A percentile compares a stretch with the other conserved stretches of the same genome.
Evolutionary conservation across 768 basidiomycete species (phyloP).

Genomic region (Galerina marginata): DNA sequence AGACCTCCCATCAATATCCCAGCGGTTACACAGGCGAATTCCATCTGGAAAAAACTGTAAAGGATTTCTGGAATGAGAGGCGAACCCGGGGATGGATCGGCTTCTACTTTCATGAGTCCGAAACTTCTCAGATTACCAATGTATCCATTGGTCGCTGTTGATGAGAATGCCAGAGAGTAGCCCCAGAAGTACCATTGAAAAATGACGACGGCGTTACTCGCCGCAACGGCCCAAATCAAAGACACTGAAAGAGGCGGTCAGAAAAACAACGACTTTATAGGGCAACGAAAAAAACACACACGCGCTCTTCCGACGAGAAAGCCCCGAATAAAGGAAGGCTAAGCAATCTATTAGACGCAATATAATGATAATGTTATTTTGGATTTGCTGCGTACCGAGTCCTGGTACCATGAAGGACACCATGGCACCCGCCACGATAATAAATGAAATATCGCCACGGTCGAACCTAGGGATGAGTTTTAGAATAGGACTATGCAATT

Average conservation of each 20-base stretch:
- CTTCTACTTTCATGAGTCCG: conserved; percentile 75
- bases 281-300: conserved; percentile 33
- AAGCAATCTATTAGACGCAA: conserved; percentile 7
- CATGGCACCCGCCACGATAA: conserved; percentile 69
- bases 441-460: conserved; percentile 74
- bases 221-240: conserved; percentile 77
- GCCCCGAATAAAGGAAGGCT: conserved; percentile 79
- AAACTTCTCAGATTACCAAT: conserved; percentile 85
- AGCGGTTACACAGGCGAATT: conserved; percentile 83
- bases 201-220: conserved; percentile 75
- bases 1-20: conserved; percentile 79
- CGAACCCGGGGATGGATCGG: conserved; percentile 76
- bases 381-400: conserved; percentile 48
- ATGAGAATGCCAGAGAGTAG: conserved; percentile 84
- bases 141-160: conserved; percentile 73
- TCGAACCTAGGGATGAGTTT: conserved; percentile 55
- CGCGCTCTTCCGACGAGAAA: conserved; percentile 71
- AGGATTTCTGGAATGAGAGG: conserved; percentile 82
- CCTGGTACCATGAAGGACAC: conserved; percentile 83
- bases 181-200: conserved; percentile 79
- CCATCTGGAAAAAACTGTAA: conserved; percentile 88
- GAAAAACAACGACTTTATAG: background rate
- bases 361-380: conserved; percentile 1
- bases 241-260: conserved; percentile 46
- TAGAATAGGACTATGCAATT: background rate